A percentile compares a stretch with the other conserved stretches of the same genome.
Evolutionary conservation across 345 rosid species (phyloP).

Genomic region (Aurinia saxatilis): DNA sequence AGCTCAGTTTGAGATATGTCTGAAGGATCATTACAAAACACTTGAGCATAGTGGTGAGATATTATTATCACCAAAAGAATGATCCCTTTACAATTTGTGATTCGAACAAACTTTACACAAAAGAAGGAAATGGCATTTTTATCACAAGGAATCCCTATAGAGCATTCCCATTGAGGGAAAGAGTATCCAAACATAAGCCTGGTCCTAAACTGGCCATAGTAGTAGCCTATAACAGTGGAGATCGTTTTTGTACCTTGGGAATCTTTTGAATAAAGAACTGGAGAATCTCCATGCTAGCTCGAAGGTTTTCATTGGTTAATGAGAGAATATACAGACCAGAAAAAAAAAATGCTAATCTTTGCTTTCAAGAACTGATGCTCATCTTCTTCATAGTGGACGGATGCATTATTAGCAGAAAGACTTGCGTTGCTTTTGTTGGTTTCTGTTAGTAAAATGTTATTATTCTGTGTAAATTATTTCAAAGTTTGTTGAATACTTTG

Average conservation of each 20-base stretch:
- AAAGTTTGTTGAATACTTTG: neutral
- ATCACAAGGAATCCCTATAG: constrained; percentile 20
- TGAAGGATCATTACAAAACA: neutral
- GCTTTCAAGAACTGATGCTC: neutral
- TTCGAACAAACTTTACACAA: constrained; percentile 23
- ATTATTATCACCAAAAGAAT: constrained; percentile 18
- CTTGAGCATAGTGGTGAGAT: constrained; percentile 19
- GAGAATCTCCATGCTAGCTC: constrained; percentile 21
- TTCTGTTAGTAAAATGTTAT: neutral
- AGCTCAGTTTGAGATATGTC: neutral
- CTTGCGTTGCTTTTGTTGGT: neutral
- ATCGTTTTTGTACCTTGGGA: constrained; percentile 9
- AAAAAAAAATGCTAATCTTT: neutral
- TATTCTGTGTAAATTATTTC: neutral
- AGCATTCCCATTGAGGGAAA: constrained; percentile 14
- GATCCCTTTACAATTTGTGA: constrained; percentile 11
- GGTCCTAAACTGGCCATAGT: constrained; percentile 6
- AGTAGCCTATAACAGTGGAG: constrained; percentile 8
- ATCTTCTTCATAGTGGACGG: constrained; percentile 1
- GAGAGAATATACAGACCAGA: constrained; percentile 5
- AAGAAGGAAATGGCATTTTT: constrained; percentile 21
- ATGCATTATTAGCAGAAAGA: neutral
- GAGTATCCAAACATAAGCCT: constrained; percentile 11
- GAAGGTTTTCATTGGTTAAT: constrained; percentile 14
- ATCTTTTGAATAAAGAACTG: constrained; percentile 14